Evolutionary conservation across 805 yeast species (phyloP).

Genomic region (Sugiyamaella qingdaonensis): DNA sequence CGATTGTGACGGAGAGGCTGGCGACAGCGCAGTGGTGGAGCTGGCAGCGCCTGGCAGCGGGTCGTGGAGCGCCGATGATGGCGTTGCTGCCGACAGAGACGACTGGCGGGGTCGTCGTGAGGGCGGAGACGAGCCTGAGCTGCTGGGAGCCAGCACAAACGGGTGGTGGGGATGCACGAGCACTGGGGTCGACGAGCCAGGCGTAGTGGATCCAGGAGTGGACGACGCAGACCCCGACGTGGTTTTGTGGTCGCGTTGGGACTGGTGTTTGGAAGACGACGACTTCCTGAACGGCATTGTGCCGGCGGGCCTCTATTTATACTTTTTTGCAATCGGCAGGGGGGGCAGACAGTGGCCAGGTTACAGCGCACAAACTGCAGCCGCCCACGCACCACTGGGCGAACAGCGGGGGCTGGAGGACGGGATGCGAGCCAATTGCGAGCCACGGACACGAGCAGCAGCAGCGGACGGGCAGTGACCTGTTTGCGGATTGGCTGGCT

Average conservation of each 20-base stretch:
- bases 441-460: too few species aligned
- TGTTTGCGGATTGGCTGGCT: too few species aligned
- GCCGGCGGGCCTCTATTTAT: background rate
- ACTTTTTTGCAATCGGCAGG: too few species aligned
- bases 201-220: background rate
- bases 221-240: background rate
- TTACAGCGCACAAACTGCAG: too few species aligned
- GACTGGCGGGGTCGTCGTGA: background rate
- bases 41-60: background rate
- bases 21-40: background rate
- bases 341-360: too few species aligned
- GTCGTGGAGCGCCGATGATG: background rate
- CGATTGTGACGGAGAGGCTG: background rate
- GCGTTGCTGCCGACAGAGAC: background rate
- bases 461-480: too few species aligned
- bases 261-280: background rate
- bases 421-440: too few species aligned
- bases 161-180: constrained; percentile 1
- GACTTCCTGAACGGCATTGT: constrained; percentile 1
- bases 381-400: too few species aligned
- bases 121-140: background rate
- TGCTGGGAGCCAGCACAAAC: background rate
- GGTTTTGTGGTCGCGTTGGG: background rate
- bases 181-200: background rate
- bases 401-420: too few species aligned